A percentile compares a stretch with the other conserved stretches of the same genome.
phyloP scores from a whole-genome alignment of 305 asterid genomes.

The Solanum hybrid region DNA sequence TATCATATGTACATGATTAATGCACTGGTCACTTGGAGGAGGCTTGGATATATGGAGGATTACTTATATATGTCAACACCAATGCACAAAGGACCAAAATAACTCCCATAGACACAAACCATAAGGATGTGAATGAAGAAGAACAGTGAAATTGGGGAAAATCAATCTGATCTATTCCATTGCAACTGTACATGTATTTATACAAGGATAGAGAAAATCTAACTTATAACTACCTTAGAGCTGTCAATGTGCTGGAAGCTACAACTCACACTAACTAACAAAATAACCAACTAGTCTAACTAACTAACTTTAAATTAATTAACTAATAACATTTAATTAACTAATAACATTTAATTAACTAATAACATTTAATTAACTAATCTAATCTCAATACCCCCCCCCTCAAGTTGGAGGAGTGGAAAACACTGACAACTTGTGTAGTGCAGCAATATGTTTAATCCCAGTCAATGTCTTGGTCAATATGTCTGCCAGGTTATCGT shows the following conservation, averaged over 20 bases:
- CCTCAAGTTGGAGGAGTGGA: too few species aligned
- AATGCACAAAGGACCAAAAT: not conserved
- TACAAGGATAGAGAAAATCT: not conserved
- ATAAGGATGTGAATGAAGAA: not conserved
- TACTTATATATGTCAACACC: not conserved
- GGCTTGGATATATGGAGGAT: not conserved
- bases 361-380: too few species aligned
- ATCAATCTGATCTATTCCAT: not conserved
- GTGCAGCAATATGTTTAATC: too few species aligned
- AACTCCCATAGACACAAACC: not conserved
- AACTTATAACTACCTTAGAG: not conserved
- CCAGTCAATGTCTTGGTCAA: too few species aligned
- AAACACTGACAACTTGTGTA: too few species aligned
- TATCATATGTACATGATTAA: not conserved
- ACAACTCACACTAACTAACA: not conserved
- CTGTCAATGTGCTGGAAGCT: not conserved
- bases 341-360: too few species aligned
- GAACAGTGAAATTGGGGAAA: not conserved
- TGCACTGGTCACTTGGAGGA: not conserved
- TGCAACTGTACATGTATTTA: not conserved
- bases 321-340: too few species aligned
- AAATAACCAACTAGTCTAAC: not conserved
- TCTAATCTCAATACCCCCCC: too few species aligned
- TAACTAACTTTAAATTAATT: too few species aligned
- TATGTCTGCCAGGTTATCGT: too few species aligned